Base-by-base conservation (phyloP, 1,284 basidiomycete genomes). In the Wolfiporia cocos region DNA sequence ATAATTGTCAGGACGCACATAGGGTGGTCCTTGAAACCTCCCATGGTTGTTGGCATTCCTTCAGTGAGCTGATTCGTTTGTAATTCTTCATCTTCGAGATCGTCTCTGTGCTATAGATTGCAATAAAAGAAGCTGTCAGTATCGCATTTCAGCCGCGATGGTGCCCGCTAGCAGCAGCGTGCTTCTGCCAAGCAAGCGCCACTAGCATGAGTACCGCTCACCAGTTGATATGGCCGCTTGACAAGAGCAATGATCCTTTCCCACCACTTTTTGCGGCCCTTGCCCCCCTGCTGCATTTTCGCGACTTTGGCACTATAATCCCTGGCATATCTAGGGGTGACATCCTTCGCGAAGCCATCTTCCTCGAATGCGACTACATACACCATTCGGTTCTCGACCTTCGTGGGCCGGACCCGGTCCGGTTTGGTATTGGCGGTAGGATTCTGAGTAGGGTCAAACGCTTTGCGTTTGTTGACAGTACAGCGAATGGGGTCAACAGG, bases 351-450 rank as follows among this genome's bases (percentile, higher is more conserved):
- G 57, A 74, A 85, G 38, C 78, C 75, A 67, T 94, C 92, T 61
- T 99, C 95, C 63, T 99, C 96, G 38, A 93, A 85, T 0, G 87
- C 94, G 2, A 98, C 66, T 1, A 99, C 94, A 62, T 99, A 99
- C 5, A 90, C 66, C 76, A 99, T 86, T 39, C 91, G 78, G 56
- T 97, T 95, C 49, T 91, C 81, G 33, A 78, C 62, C 38, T 55
- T 63, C 15, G 51, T 44, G 0, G 51, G 50, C 0, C 51, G 45
- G 18, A 43, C 47, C 22, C 59, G 48, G 49, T 60, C 53, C 59
- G 47, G 55, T 53, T 56, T 69, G 51, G 42, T 55, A 50, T 51
- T 34, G 39, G 62, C 62, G 46, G 61, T 59, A 9, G 66, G 59
- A 30, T 56, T 56, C 7, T 58, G 58, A 15, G 73, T 65, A 0